Evolutionary conservation across 2,329 filamentous ascomycete species (phyloP).

Genomic region (Aspergillus pseudoterreus): DNA sequence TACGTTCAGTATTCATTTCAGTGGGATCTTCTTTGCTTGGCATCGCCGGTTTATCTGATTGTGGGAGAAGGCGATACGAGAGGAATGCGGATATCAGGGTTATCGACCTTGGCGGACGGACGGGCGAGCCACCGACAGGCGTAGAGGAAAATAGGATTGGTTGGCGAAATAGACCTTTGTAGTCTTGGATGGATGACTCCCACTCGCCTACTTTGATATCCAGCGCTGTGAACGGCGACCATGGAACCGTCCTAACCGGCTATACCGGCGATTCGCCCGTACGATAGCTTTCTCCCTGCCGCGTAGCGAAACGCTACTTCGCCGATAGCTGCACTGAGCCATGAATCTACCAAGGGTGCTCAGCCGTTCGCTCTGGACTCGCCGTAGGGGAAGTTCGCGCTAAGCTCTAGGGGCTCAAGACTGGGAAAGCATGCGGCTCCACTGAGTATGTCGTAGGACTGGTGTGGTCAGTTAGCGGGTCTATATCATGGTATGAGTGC

Average conservation of each 20-base stretch:
- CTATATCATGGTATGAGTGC: not conserved
- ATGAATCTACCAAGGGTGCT: not conserved
- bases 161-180: not conserved
- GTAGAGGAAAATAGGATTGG: not conserved
- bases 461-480: not conserved
- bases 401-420: not conserved
- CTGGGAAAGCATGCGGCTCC: not conserved
- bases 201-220: not conserved
- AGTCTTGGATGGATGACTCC: not conserved
- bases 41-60: no score
- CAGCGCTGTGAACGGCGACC: not conserved
- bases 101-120: not conserved
- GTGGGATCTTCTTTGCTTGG: no score
- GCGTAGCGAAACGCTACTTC: not conserved
- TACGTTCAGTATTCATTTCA: no score
- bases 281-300: not conserved
- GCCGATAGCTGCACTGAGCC: not conserved
- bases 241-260: not conserved
- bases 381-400: not conserved
- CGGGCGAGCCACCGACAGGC: not conserved
- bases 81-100: no score
- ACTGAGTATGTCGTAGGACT: not conserved
- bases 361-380: not conserved
- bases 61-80: no score
- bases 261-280: not conserved